phyloP scores from a whole-genome alignment of 78 protist species.

The Mantamonas sphyraenae region DNA sequence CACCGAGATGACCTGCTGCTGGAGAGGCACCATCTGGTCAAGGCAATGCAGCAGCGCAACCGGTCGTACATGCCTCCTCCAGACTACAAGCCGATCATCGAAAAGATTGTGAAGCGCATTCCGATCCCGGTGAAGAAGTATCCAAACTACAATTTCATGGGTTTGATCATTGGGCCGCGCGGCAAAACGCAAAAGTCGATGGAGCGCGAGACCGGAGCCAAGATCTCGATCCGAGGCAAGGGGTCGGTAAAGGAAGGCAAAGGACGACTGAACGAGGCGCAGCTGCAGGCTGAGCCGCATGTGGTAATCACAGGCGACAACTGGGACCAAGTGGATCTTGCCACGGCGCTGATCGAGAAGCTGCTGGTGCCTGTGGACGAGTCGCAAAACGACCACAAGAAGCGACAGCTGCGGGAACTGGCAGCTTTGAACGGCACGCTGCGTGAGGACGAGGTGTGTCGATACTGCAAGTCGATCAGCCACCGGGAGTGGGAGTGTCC shows the following conservation, averaged over 20 bases:
- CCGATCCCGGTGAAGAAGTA: slow-evolving; percentile 68
- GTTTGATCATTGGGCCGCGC: slow-evolving; percentile 65
- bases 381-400: slow-evolving; percentile 73
- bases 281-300: slow-evolving; percentile 61
- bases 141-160: slow-evolving; percentile 80
- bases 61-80: slow-evolving; percentile 33
- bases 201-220: slow-evolving; percentile 76
- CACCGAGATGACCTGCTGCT: slow-evolving; percentile 28
- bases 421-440: slow-evolving; percentile 86
- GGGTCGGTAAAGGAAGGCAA: slow-evolving; percentile 84
- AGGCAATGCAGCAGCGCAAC: slow-evolving; percentile 12
- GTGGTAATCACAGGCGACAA: slow-evolving; percentile 63
- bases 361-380: slow-evolving; percentile 68
- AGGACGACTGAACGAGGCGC: slow-evolving; percentile 53
- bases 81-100: slow-evolving; percentile 36
- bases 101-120: slow-evolving; percentile 22
- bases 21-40: slow-evolving; percentile 50
- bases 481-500: neutral
- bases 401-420: slow-evolving; percentile 71
- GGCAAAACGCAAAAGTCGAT: slow-evolving; percentile 79
- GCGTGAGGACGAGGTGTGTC: too few relatives aligned
- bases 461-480: too few relatives aligned
- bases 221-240: slow-evolving; percentile 76
- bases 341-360: slow-evolving; percentile 39
- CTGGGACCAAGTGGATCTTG: slow-evolving; percentile 49